Percentiles rank a stretch among this genome's conserved stretches.
phyloP scores from a whole-genome alignment of 2,329 filamentous ascomycete genomes.

The Colletotrichum sp. region DNA sequence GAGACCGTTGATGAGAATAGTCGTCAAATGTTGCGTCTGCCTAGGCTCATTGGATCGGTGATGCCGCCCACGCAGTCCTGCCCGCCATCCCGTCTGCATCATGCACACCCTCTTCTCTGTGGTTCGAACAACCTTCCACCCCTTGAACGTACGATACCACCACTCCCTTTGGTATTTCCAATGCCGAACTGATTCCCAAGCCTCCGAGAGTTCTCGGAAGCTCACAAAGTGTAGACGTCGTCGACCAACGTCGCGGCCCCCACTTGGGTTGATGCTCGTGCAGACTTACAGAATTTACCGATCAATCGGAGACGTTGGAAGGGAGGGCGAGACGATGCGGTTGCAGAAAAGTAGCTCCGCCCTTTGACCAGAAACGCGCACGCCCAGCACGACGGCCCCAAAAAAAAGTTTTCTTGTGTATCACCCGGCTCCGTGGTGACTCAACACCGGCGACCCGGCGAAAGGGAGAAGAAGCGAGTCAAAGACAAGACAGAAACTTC shows the following conservation, averaged over 20 bases:
- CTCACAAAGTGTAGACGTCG: background rate
- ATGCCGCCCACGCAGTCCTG: background rate
- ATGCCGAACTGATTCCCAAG: background rate
- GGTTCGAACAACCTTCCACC: background rate
- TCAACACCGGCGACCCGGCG: background rate
- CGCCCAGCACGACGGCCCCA: background rate
- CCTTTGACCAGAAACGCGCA: background rate
- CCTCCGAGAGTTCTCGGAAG: background rate
- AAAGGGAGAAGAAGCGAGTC: background rate
- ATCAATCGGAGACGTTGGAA: background rate
- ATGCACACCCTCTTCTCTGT: background rate
- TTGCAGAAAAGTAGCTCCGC: background rate
- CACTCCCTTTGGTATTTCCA: background rate
- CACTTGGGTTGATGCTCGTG: background rate
- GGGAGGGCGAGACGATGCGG: background rate
- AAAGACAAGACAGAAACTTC: background rate
- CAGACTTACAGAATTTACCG: background rate
- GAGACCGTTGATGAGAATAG: background rate
- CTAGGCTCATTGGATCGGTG: background rate
- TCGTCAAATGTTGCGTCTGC: background rate
- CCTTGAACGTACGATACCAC: background rate
- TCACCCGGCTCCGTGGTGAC: background rate
- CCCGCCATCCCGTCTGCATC: constrained; percentile 1
- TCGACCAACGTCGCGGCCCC: background rate
- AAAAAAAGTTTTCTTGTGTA: background rate